Percentiles rank a stretch among this genome's conserved stretches.
These are phyloP conservation scores for Talaromyces sp. DNA, from an alignment of 2,329 filamentous ascomycete genomes.

Conservation along the genomic window DNA sequence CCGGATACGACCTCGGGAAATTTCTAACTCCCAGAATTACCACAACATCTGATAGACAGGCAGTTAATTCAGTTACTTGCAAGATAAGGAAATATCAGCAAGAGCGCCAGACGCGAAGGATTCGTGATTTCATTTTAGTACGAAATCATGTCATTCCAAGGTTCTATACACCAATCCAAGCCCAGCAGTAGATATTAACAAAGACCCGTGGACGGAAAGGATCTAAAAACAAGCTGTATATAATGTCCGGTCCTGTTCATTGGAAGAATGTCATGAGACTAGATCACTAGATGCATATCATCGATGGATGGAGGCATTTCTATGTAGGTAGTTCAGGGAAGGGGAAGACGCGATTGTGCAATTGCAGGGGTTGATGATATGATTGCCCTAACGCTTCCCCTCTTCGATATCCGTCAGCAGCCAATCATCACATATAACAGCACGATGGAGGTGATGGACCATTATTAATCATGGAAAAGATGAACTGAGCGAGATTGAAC, in stretches of 20 bases:
- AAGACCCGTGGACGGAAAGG: not conserved
- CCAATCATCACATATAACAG: not conserved
- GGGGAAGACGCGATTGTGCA: constrained; percentile 16
- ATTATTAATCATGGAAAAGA: not conserved
- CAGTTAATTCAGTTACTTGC: not conserved
- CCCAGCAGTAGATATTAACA: not conserved
- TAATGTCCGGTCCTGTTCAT: too few relatives aligned
- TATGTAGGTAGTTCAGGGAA: not conserved
- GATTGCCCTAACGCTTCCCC: constrained; percentile 20
- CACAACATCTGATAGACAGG: not conserved
- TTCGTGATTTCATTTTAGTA: not conserved
- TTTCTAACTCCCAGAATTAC: not conserved
- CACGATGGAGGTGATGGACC: not conserved
- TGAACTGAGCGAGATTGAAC: too few relatives aligned
- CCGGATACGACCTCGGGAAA: too few relatives aligned
- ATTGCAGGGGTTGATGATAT: constrained; percentile 29
- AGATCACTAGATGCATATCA: not conserved
- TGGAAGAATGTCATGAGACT: too few relatives aligned
- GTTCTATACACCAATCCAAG: not conserved
- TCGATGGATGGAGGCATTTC: too few relatives aligned
- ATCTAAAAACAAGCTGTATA: not conserved
- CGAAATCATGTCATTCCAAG: not conserved
- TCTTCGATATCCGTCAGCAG: not conserved
- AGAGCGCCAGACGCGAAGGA: not conserved
- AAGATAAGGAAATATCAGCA: not conserved